Conservation (phyloP, 805 yeast species). For the Nakazawaea anatomiae region DNA sequence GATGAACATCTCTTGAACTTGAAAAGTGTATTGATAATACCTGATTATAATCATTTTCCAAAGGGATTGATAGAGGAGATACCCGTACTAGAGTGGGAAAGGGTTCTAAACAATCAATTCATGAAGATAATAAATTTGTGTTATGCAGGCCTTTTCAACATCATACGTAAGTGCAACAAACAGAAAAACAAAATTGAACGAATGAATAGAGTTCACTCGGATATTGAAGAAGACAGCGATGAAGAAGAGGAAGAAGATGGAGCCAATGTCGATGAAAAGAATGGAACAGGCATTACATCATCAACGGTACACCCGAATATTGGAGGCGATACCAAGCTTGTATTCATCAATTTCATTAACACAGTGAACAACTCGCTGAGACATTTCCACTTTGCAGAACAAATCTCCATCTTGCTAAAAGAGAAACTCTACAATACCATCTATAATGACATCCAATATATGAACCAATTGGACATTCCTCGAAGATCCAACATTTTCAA, state of each 20-base stretch:
- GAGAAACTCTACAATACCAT: neutral
- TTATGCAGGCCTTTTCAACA: conserved; percentile 22
- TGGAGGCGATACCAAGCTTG: conserved; percentile 23
- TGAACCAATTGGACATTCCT: conserved; percentile 6
- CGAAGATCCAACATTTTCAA: neutral
- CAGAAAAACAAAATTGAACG: conserved; percentile 18
- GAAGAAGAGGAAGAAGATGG: neutral
- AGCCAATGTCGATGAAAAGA: no score
- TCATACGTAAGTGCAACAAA: conserved; percentile 23
- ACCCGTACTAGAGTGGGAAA: conserved; percentile 20
- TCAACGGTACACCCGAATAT: neutral
- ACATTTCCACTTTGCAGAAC: conserved; percentile 7
- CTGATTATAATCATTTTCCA: conserved; percentile 40
- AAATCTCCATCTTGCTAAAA: conserved; percentile 6
- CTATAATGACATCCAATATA: conserved; percentile 3
- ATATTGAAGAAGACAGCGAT: conserved; percentile 1
- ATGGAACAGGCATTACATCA: no score
- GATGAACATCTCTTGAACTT: conserved; percentile 49
- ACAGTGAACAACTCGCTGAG: neutral
- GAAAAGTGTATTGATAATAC: conserved; percentile 63
- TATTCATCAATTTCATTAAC: conserved; percentile 22
- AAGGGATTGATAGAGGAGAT: conserved; percentile 23
- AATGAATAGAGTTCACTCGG: conserved; percentile 14
- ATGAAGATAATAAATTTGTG: conserved; percentile 19
- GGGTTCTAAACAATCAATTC: conserved; percentile 21